phyloP scores from a whole-genome alignment of 2,329 filamentous ascomycete genomes.

The Penicillium glabrum region DNA sequence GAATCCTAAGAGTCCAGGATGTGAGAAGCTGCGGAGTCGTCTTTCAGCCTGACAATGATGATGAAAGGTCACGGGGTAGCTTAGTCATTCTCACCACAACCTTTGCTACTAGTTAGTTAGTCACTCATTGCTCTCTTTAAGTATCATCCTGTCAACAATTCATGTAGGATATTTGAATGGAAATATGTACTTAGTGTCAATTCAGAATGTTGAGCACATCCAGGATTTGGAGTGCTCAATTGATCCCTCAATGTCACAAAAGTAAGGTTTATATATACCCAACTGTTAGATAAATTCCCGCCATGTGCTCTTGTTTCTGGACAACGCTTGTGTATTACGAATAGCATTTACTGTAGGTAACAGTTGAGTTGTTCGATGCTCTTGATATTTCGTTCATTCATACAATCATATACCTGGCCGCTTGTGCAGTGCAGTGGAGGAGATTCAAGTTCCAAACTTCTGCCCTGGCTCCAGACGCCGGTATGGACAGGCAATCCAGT shows the following conservation, averaged over 20 bases:
- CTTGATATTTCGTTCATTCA: background rate
- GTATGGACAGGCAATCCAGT: constrained; percentile 79
- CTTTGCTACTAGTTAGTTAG: no score
- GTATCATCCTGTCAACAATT: no score
- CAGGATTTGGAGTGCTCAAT: background rate
- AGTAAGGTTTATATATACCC: background rate
- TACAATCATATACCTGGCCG: background rate
- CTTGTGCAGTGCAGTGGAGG: background rate
- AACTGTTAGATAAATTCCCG: no score
- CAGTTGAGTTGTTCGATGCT: background rate
- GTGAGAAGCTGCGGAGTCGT: background rate
- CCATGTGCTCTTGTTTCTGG: no score
- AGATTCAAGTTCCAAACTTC: constrained; percentile 55
- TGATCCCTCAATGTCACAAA: background rate
- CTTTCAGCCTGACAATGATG: background rate
- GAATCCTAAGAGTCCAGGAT: background rate
- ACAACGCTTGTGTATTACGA: no score
- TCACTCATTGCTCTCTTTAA: no score
- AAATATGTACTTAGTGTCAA: no score
- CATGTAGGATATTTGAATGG: no score
- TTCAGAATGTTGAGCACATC: no score
- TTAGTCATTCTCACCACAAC: background rate
- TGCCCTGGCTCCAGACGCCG: constrained; percentile 62
- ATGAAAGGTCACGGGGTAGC: constrained; percentile 2
- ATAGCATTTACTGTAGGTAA: no score